Conservation (phyloP, 2,329 filamentous ascomycete genomes). For the Nemania abortiva region DNA sequence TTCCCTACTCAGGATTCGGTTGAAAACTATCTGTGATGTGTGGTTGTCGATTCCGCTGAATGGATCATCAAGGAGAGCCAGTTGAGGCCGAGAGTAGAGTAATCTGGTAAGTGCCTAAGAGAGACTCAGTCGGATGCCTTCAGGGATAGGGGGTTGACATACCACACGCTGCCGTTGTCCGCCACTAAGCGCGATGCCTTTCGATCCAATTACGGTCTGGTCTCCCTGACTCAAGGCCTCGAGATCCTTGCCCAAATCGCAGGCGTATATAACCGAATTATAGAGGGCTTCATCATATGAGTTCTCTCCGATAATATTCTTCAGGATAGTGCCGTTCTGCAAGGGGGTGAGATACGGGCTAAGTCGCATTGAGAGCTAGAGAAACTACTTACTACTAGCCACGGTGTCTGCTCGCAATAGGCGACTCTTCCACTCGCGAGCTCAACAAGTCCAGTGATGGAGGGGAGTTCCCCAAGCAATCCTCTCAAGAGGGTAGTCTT, state of each 20-base stretch:
- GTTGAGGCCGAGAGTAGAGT: constrained; percentile 48
- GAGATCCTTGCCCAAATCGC: constrained; percentile 50
- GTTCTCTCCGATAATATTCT: constrained; percentile 50
- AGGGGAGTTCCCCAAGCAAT: constrained; percentile 54
- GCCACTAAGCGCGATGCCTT: constrained; percentile 60
- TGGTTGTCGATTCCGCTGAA: constrained; percentile 54
- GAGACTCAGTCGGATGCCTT: too few relatives aligned
- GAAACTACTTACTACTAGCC: too few relatives aligned
- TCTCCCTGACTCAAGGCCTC: constrained; percentile 54
- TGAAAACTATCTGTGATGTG: constrained; percentile 52
- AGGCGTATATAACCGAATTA: constrained; percentile 47
- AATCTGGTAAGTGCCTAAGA: constrained; percentile 47
- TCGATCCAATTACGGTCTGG: constrained; percentile 57
- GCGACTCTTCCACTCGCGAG: constrained; percentile 42
- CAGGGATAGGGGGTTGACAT: too few relatives aligned
- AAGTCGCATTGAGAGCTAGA: too few relatives aligned
- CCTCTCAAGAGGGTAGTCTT: constrained; percentile 60
- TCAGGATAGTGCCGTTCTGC: constrained; percentile 50
- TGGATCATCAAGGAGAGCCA: constrained; percentile 54
- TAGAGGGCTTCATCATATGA: constrained; percentile 46
- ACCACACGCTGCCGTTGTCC: constrained; percentile 58
- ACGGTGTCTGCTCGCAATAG: constrained; percentile 54
- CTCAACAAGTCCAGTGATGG: constrained; percentile 44
- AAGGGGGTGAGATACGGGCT: too few relatives aligned
- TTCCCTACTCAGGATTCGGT: too few relatives aligned